phyloP scores from a whole-genome alignment of 805 yeast species.

The Komagataella pastoris region DNA sequence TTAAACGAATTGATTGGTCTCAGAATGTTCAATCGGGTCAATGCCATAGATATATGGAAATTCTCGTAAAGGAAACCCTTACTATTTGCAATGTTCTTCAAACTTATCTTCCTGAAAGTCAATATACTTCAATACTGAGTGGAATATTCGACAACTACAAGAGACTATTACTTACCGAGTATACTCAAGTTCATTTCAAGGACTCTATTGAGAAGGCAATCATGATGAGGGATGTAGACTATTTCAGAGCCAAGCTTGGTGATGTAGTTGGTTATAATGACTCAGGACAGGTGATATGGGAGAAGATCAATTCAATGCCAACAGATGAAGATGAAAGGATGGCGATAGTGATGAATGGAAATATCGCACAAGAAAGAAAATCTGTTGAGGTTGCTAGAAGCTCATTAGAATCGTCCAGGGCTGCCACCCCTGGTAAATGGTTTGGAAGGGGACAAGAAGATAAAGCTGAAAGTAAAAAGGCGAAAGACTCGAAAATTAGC shows the following conservation, averaged over 20 bases:
- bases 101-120: conserved; percentile 39
- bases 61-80: conserved; percentile 50
- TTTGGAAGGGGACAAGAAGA: neutral
- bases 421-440: neutral
- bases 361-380: conserved; percentile 10
- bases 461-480: conserved; percentile 6
- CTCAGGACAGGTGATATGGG: conserved; percentile 51
- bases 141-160: conserved; percentile 48
- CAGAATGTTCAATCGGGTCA: conserved; percentile 26
- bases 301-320: conserved; percentile 36
- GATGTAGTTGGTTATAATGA: conserved; percentile 48
- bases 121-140: conserved; percentile 29
- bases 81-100: conserved; percentile 48
- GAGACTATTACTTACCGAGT: conserved; percentile 36
- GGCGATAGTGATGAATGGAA: conserved; percentile 31
- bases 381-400: neutral
- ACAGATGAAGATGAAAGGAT: conserved; percentile 34
- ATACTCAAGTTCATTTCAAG: conserved; percentile 30
- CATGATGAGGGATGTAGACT: conserved; percentile 46
- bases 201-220: conserved; percentile 41
- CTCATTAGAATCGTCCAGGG: neutral
- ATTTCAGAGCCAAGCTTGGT: conserved; percentile 46
- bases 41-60: conserved; percentile 52
- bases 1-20: conserved; percentile 37
- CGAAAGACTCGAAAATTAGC: conserved; percentile 1